Base-by-base conservation (phyloP, 805 yeast species). In the Lipomyces starkeyi region DNA sequence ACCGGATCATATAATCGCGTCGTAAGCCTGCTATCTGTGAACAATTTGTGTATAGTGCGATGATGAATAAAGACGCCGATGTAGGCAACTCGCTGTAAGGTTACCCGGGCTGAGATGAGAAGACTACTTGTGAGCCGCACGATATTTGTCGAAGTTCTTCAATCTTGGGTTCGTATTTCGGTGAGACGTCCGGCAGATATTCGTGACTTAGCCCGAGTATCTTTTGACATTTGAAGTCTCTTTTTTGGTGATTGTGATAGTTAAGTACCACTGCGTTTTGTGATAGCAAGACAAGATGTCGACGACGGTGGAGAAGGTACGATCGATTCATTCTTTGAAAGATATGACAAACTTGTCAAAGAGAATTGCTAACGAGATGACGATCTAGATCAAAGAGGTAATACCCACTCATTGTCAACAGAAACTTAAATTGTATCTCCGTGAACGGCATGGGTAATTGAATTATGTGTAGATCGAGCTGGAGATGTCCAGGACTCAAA, bases 401-500 rank as follows among this genome's bases (percentile, higher is more conserved):
- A 37, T 64, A 43, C 2, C 25, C 32, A 29, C 13, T 40, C 25
- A 25, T 11, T n/a, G 17, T 53, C 47, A 14, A 37, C 13, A 4
- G 35, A 22, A 9, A 22, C 14, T 7, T 25, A 59, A n/a, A 32
- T 34, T 54, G 9, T n/a, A 17, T 9, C 14, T 37, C 9, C 5
- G 22, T 29, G 22, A 17, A 34, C 20, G 20, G 47, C 34, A 20
- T 22, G 34, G 27, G 52, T 22, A 27, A 59, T 14, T 43, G 35
- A 27, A 22, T n/a, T 17, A 49, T 22, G 47, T 27, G n/a, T 57
- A 69, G 72, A 69, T 69, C 64, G 72, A 69, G 65, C 20, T 52
- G 57, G 72, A 69, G 56, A 69, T 69, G 72, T 20, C 98, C 82
- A 85, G 85, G 76, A 95, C 99, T 76, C 99, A 95, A 79, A 95